Base-by-base conservation (phyloP, 108 stramenopile genomes). In the Fistulifera pelliculosa region DNA sequence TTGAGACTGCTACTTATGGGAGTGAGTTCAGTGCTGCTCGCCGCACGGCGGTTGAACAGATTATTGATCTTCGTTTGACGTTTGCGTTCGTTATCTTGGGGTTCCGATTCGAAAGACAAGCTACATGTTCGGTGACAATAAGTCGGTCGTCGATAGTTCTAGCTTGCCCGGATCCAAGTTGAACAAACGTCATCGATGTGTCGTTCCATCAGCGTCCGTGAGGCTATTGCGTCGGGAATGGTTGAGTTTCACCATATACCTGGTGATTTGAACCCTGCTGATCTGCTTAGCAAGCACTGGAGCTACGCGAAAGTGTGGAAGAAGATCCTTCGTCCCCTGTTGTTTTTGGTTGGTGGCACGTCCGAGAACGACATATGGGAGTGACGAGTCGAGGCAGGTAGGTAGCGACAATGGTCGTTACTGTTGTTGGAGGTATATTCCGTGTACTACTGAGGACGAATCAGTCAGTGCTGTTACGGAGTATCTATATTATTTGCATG, bases 1-100 rank as follows among this genome's bases (percentile, higher is more conserved):
- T 66, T 6, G 65, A 57, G 51, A 60, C 59, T 13, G 49, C 60
- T 13, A 61, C 60, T 18, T 45, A 61, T 41, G 60, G 60, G 25
- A 15, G 19, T 26, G 60, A 61, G 17, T 61, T 61, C n/a, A 17
- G 40, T 45, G 54, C 54, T 1, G 54, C 61, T 1, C 26, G 48
- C 5, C n/a, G 31, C 8, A 60, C 47, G 4, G 53, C 54, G 21
- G 47, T 48, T 17, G 61, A 68, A 21, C 61, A 62, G 25, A 42
- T 52, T 24, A 41, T 41, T 15, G 65, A 44, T 6, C 14, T 56
- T 5, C 49, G 35, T 13, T 28, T 35, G 3, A 8, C 3, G 6
- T 3, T 35, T 60, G 27, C 50, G 50, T n/a, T 51, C 50, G 50
- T n/a, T 51, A 51, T 23, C 21, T 54, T 2, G 54, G 54, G 16